Base-by-base conservation (phyloP, 768 basidiomycete species). In the Trametes villosa region DNA sequence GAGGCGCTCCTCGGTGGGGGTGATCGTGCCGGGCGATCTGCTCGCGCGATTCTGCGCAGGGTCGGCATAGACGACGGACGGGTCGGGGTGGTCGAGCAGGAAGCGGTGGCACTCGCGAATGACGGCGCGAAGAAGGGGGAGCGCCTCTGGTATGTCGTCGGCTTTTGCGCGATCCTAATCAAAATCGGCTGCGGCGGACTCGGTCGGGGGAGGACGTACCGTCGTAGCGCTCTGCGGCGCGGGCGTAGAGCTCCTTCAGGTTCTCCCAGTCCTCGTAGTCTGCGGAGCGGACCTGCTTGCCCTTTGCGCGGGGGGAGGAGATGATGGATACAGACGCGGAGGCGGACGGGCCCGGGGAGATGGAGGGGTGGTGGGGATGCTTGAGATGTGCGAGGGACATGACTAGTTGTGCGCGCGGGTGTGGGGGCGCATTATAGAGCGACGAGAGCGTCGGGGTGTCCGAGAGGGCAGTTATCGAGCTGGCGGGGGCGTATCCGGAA, bases 61-160 rank as follows among this genome's bases (percentile, higher is more conserved):
- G 52, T 61, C 73, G 6, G 74, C 54, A 64, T 81, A 85, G 22
- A 87, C 68, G 18, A 78, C 72, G 22, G 83, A 84, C 0, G 86
- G 87, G 64, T 89, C 86, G 13, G 80, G 76, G 67, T 83, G 83
- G 29, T 73, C 71, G 29, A 77, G 63, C 55, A 86, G 76, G 64
- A 87, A 86, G n/a, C 84, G 80, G 71, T 86, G 83, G 70, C 85
- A 88, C 70, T 87, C 86, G 65, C 88, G 85, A 5, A 89, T 80
- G 50, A 88, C 83, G 6, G 81, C 86, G 30, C 87, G 80, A 44
- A 89, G 72, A 11, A 86, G 76, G 1, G 83, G 78, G 8, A 86
- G 73, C 1, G 83, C 79, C 49, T 84, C 83, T 40, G 70, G 63
- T 18, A 78, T 70, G 49, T 85, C 79, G 57, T 81, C 80, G 38